These are phyloP conservation scores for Cryphonectria parasitica DNA, from an alignment of 2,329 filamentous ascomycete genomes.

Conservation along the genomic window DNA sequence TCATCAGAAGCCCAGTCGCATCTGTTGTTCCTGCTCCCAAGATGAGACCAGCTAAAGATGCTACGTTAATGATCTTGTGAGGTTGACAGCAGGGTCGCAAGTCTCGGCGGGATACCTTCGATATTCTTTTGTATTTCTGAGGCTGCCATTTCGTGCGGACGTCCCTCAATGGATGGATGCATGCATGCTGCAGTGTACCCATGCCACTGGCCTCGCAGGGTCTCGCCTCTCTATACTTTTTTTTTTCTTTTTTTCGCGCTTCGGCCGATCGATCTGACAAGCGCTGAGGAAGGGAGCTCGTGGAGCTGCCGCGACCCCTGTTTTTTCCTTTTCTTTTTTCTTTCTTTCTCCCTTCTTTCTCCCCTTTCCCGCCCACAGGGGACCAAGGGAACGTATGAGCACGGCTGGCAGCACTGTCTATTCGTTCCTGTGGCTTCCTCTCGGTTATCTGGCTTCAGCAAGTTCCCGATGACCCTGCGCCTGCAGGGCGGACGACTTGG, in stretches of 20 bases:
- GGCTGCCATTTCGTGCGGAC: neutral
- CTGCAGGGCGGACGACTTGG: constrained; percentile 15
- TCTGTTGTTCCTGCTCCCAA: neutral
- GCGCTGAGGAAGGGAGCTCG: neutral
- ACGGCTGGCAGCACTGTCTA: constrained; percentile 4
- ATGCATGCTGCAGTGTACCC: neutral
- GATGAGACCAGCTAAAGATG: neutral
- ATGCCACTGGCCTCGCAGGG: neutral
- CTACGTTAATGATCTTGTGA: neutral
- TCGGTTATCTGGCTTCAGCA: constrained; percentile 28
- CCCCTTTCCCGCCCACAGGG: neutral
- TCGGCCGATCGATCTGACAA: constrained; percentile 1
- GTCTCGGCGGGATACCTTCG: neutral
- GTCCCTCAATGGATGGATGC: neutral
- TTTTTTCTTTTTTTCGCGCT: too few relatives aligned
- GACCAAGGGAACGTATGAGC: neutral
- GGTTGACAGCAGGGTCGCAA: neutral
- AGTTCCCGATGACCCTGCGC: constrained; percentile 25
- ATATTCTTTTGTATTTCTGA: constrained; percentile 1
- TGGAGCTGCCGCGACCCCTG: constrained; percentile 1
- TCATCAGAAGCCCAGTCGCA: neutral
- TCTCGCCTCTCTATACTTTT: neutral
- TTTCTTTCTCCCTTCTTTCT: neutral
- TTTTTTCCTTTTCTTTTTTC: neutral
- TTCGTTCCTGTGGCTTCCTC: constrained; percentile 18